A percentile compares a stretch with the other conserved stretches of the same genome.
Conservation (phyloP, 2,329 filamentous ascomycete genomes). For the Sporothrix humicola region DNA sequence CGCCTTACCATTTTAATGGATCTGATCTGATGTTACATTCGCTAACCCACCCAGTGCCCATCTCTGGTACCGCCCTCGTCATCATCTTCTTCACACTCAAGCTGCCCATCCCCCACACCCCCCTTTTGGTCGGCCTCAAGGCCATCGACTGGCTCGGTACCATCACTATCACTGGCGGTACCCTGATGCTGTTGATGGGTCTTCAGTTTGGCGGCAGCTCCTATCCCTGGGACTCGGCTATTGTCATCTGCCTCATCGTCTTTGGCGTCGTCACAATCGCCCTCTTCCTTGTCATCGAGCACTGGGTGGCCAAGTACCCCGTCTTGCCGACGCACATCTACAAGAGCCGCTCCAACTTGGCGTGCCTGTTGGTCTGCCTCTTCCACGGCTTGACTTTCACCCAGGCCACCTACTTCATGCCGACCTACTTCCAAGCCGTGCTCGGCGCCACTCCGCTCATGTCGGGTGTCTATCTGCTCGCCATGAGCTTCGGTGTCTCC, state of each 20-base stretch:
- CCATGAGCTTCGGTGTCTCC: constrained; percentile 46
- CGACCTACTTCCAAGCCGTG: constrained; percentile 74
- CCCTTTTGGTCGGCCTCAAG: constrained; percentile 64
- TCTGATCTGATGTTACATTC: not conserved
- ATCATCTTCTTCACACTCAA: constrained; percentile 67
- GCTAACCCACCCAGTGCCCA: constrained; percentile 37
- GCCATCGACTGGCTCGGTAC: constrained; percentile 65
- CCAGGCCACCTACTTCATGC: constrained; percentile 71
- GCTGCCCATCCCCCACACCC: constrained; percentile 69
- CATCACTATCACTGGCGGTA: constrained; percentile 61
- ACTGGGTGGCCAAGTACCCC: constrained; percentile 66
- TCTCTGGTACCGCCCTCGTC: constrained; percentile 50
- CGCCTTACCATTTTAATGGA: not conserved
- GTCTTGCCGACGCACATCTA: constrained; percentile 72
- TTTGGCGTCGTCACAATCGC: constrained; percentile 59
- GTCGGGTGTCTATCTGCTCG: constrained; percentile 56
- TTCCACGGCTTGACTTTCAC: constrained; percentile 65
- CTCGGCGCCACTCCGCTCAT: constrained; percentile 63
- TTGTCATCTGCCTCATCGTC: constrained; percentile 66
- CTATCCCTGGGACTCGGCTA: constrained; percentile 65
- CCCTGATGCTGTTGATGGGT: constrained; percentile 73
- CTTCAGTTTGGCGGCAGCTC: constrained; percentile 68
- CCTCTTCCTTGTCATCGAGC: constrained; percentile 66
- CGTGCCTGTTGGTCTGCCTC: constrained; percentile 56
- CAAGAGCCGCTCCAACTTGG: constrained; percentile 59